Percentiles rank a stretch among this genome's conserved stretches.
phyloP scores from a whole-genome alignment of 1,284 basidiomycete species.

The Ustilago bromivora region DNA sequence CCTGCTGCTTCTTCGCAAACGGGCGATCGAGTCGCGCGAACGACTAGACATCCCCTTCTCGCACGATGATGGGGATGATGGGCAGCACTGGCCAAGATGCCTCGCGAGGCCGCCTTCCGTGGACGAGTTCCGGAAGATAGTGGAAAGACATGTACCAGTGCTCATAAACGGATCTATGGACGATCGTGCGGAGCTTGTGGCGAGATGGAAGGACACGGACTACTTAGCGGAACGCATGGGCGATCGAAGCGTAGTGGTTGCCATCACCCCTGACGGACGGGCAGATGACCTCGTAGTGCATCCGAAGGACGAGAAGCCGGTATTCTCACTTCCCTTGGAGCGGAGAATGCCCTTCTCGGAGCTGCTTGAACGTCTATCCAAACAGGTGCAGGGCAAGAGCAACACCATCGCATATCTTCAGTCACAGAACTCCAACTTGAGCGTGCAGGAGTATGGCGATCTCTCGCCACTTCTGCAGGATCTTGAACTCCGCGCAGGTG shows the following conservation, averaged over 20 bases:
- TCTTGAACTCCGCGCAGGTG: conserved; percentile 15
- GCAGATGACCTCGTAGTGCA: conserved; percentile 57
- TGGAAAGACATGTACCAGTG: conserved; percentile 47
- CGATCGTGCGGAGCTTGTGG: conserved; percentile 17
- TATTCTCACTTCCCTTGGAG: conserved; percentile 61
- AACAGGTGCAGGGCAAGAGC: conserved; percentile 18
- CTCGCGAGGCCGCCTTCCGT: conserved; percentile 22
- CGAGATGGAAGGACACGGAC: conserved; percentile 49
- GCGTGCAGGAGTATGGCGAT: conserved; percentile 48
- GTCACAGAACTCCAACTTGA: conserved; percentile 63
- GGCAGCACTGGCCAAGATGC: conserved; percentile 20
- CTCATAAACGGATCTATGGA: conserved; percentile 41
- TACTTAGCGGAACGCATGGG: conserved; percentile 55
- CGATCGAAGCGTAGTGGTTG: conserved; percentile 44
- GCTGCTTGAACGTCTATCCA: conserved; percentile 35
- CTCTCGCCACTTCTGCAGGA: conserved; percentile 55
- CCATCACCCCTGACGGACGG: conserved; percentile 60
- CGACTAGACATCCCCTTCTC: conserved; percentile 26
- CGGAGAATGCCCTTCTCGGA: conserved; percentile 37
- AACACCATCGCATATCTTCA: conserved; percentile 58
- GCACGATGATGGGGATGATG: not conserved
- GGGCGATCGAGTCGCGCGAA: conserved; percentile 25
- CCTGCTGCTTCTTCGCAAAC: conserved; percentile 32
- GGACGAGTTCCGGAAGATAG: conserved; percentile 15
- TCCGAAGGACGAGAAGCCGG: conserved; percentile 17